Evolutionary conservation across 2,329 filamentous ascomycete genomes (phyloP).

Genomic region (Xylaria arbuscula): DNA sequence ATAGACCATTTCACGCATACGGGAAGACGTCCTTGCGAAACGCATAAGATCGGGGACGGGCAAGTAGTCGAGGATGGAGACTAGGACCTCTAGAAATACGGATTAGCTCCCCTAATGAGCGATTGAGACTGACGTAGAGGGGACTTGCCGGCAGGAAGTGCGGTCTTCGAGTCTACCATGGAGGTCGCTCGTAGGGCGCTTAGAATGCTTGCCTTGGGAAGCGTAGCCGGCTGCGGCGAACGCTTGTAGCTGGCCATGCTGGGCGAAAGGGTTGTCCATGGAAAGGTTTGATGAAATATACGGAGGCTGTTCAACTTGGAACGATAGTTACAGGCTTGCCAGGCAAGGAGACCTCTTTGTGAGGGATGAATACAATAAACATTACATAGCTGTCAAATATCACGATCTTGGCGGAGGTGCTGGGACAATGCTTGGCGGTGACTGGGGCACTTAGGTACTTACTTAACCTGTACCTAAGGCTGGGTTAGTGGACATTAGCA

Average conservation of each 20-base stretch:
- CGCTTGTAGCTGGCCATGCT: slow-evolving; percentile 55
- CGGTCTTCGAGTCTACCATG: slow-evolving; percentile 81
- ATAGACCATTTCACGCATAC: slow-evolving; percentile 97
- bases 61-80: slow-evolving; percentile 88
- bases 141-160: slow-evolving; percentile 80
- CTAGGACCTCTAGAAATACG: slow-evolving; percentile 77
- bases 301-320: not conserved
- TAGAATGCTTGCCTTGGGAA: slow-evolving; percentile 69
- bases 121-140: slow-evolving; percentile 4
- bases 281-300: not conserved
- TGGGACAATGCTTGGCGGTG: not conserved
- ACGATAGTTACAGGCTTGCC: not conserved
- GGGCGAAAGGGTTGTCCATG: slow-evolving; percentile 25
- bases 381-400: slow-evolving; percentile 15
- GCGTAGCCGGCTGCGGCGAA: slow-evolving; percentile 49
- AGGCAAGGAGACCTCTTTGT: slow-evolving; percentile 3
- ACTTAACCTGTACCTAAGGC: too few relatives aligned
- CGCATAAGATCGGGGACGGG: slow-evolving; percentile 85
- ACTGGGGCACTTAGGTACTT: not conserved
- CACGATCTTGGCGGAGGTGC: slow-evolving; percentile 7
- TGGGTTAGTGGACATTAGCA: slow-evolving; percentile 11
- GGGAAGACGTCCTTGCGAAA: slow-evolving; percentile 84
- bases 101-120: slow-evolving; percentile 19
- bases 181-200: slow-evolving; percentile 82
- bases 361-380: slow-evolving; percentile 12